Conservation (phyloP, 768 basidiomycete species). For the Leccinum olivaceopallidum region DNA sequence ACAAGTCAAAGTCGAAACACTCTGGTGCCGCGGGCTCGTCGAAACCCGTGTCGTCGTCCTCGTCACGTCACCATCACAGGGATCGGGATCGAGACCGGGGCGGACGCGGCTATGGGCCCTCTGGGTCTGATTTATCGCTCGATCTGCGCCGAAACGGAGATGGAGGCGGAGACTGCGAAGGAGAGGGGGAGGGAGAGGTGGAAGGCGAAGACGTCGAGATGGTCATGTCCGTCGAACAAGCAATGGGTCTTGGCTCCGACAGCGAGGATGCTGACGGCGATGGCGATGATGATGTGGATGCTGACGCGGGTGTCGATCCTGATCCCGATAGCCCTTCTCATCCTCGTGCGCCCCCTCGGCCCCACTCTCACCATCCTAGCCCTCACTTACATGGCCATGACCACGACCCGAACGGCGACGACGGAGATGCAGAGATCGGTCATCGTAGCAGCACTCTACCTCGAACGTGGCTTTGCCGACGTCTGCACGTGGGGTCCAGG, state of each 20-base stretch:
- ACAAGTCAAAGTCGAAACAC: conserved; percentile 39
- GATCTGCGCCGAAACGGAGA: conserved; percentile 14
- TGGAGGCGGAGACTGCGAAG: conserved; percentile 9
- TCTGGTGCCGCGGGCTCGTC: conserved; percentile 8
- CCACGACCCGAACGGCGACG: neutral
- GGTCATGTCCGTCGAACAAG: conserved; percentile 44
- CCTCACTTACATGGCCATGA: neutral
- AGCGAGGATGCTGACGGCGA: conserved; percentile 31
- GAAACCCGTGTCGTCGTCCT: conserved; percentile 23
- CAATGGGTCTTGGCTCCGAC: conserved; percentile 44
- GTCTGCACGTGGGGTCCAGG: conserved; percentile 40
- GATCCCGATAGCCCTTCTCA: too few species aligned
- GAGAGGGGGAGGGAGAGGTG: neutral
- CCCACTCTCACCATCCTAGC: too few species aligned
- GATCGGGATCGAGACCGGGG: conserved; percentile 5
- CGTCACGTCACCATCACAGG: neutral
- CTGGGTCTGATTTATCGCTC: conserved; percentile 14
- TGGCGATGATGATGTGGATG: neutral
- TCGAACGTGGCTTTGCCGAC: conserved; percentile 39
- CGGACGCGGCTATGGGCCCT: conserved; percentile 7
- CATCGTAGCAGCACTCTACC: conserved; percentile 44
- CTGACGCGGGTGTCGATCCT: too few species aligned
- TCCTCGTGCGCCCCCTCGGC: neutral
- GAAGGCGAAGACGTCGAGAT: conserved; percentile 31
- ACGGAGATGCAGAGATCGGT: conserved; percentile 25